Conservation (phyloP, 768 basidiomycete genomes). For the Suillus decipiens region DNA sequence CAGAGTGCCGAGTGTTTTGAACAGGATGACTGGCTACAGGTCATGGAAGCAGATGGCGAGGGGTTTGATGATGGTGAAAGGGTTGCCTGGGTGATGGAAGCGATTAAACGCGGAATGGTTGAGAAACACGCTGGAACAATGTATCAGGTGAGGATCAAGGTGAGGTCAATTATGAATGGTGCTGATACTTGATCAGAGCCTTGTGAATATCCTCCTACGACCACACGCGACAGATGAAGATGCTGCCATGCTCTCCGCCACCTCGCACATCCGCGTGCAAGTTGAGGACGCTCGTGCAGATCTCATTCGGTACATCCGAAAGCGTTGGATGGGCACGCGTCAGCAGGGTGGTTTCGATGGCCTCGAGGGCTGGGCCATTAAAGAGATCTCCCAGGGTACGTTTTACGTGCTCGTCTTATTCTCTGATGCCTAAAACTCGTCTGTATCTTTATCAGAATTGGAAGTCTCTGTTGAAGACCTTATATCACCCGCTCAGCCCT, state of each 20-base stretch:
- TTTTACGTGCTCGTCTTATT: not conserved
- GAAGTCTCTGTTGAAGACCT: slow-evolving; percentile 82
- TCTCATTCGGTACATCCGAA: slow-evolving; percentile 63
- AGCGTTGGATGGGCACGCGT: slow-evolving; percentile 74
- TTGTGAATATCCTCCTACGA: slow-evolving; percentile 75
- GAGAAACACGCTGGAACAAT: slow-evolving; percentile 65
- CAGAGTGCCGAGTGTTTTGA: slow-evolving; percentile 68
- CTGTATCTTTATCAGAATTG: slow-evolving; percentile 52
- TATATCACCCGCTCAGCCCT: slow-evolving; percentile 44
- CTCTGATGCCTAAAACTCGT: not conserved
- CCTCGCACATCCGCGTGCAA: slow-evolving; percentile 67
- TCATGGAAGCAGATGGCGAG: slow-evolving; percentile 73
- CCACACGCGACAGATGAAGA: slow-evolving; percentile 60
- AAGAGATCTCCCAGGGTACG: slow-evolving; percentile 64
- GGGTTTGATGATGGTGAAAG: slow-evolving; percentile 78
- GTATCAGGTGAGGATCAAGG: slow-evolving; percentile 64
- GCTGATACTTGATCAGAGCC: slow-evolving; percentile 44
- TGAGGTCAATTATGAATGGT: not conserved
- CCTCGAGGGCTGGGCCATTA: slow-evolving; percentile 85
- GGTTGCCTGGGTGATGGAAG: slow-evolving; percentile 74
- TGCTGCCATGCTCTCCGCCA: slow-evolving; percentile 64
- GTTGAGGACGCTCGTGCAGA: slow-evolving; percentile 66
- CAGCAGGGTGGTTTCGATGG: slow-evolving; percentile 78
- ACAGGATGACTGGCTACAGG: slow-evolving; percentile 67
- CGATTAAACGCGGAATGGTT: slow-evolving; percentile 59